Percentiles rank a stretch among this genome's conserved stretches.
Conservation (phyloP, 2,329 filamentous ascomycete species). For the Pseudopyricularia cyperi region DNA sequence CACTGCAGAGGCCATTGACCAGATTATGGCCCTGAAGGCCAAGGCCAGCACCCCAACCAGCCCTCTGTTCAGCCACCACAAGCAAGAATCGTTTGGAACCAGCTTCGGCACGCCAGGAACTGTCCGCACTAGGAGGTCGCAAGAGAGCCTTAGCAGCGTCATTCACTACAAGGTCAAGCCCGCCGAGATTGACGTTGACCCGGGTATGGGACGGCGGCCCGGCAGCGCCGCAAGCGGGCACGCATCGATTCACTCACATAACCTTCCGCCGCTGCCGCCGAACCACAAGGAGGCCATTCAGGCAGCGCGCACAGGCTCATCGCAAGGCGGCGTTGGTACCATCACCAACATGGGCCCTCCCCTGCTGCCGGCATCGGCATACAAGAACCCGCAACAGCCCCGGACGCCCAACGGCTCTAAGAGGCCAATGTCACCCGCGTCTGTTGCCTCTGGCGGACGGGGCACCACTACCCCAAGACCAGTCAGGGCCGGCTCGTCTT, state of each 20-base stretch:
- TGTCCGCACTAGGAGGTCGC: constrained; percentile 30
- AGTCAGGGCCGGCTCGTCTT: constrained; percentile 27
- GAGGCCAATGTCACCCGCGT: constrained; percentile 28
- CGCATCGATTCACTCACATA: constrained; percentile 17
- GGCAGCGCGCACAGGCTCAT: constrained; percentile 52
- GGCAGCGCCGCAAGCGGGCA: constrained; percentile 59
- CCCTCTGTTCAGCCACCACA: constrained; percentile 13
- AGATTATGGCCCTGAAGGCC: constrained; percentile 43
- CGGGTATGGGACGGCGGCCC: constrained; percentile 40
- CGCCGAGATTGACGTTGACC: constrained; percentile 20
- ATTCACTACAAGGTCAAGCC: constrained; percentile 23
- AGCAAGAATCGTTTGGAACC: constrained; percentile 20
- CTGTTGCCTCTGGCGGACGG: constrained; percentile 21
- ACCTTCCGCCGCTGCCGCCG: constrained; percentile 58
- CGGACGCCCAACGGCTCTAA: constrained; percentile 44
- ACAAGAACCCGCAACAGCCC: constrained; percentile 34
- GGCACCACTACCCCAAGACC: constrained; percentile 46
- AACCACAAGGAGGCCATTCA: constrained; percentile 81
- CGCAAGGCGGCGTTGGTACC: constrained; percentile 23
- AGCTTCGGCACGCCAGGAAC: constrained; percentile 17
- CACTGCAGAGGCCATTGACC: constrained; percentile 71
- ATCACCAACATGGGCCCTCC: constrained; percentile 64
- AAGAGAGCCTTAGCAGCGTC: constrained; percentile 35
- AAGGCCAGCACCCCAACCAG: constrained; percentile 22
- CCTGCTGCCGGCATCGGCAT: constrained; percentile 64